These are phyloP conservation scores for Phialophora macrospora DNA, from an alignment of 2,329 filamentous ascomycete genomes.

Conservation along the genomic window DNA sequence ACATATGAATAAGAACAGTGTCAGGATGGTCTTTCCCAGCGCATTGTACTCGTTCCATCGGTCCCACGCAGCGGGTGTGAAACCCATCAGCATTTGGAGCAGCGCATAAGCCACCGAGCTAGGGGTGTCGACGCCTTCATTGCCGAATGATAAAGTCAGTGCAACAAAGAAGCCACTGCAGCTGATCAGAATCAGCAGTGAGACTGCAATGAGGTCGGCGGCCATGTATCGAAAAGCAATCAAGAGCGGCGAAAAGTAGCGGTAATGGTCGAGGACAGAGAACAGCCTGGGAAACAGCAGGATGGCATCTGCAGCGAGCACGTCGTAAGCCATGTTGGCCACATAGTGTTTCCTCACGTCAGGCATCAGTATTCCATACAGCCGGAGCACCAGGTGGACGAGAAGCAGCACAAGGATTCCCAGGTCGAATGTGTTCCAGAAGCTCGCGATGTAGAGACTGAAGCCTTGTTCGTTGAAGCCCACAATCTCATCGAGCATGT, in stretches of 20 bases:
- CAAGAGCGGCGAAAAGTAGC: constrained; percentile 91
- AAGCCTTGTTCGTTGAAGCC: constrained; percentile 97
- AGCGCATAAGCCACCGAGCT: constrained; percentile 82
- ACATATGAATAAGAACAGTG: constrained; percentile 87
- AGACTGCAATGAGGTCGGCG: constrained; percentile 81
- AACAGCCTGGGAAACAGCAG: constrained; percentile 89
- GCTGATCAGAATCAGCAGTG: constrained; percentile 80
- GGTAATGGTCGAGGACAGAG: constrained; percentile 90
- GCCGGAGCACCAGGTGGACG: constrained; percentile 85
- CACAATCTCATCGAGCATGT: constrained; percentile 94
- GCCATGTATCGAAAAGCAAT: constrained; percentile 96
- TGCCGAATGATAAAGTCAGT: constrained; percentile 79
- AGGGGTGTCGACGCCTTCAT: constrained; percentile 69
- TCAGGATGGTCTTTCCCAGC: constrained; percentile 75
- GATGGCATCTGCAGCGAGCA: constrained; percentile 89
- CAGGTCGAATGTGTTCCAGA: constrained; percentile 95
- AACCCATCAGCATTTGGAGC: constrained; percentile 94
- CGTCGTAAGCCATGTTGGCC: constrained; percentile 87
- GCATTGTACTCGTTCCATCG: constrained; percentile 80
- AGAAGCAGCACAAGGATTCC: constrained; percentile 85
- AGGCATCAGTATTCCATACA: constrained; percentile 83
- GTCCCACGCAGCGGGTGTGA: constrained; percentile 93
- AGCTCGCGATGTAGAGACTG: constrained; percentile 94
- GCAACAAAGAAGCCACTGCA: constrained; percentile 97
- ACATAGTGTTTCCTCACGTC: constrained; percentile 70